phyloP scores from a whole-genome alignment of 192 early-diverging fungal species.

The Coemansia aciculifera region DNA sequence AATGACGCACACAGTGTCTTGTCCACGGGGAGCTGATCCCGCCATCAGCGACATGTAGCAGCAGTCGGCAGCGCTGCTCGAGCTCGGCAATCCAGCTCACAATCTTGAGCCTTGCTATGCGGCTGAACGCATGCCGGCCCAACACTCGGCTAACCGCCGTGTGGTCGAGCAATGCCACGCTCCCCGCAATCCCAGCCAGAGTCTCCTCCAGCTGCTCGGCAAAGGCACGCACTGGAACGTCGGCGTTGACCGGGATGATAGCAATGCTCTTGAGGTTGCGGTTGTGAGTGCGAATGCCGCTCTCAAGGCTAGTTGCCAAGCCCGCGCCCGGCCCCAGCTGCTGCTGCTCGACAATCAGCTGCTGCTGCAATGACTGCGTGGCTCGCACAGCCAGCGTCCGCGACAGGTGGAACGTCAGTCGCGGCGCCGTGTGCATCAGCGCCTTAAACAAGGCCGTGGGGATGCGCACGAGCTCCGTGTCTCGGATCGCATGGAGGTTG shows the following conservation, averaged over 20 bases:
- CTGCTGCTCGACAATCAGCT: constrained; percentile 15
- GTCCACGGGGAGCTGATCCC: constrained; percentile 91
- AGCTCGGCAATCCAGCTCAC: constrained; percentile 91
- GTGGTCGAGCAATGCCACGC: constrained; percentile 77
- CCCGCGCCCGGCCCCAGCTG: neutral
- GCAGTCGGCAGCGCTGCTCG: constrained; percentile 83
- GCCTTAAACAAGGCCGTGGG: constrained; percentile 94
- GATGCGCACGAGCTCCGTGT: constrained; percentile 93
- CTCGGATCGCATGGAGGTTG: constrained; percentile 96
- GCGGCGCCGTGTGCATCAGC: constrained; percentile 83
- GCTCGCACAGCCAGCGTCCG: constrained; percentile 82
- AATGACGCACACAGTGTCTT: constrained; percentile 89
- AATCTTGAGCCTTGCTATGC: constrained; percentile 91
- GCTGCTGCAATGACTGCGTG: constrained; percentile 54
- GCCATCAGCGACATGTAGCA: constrained; percentile 95
- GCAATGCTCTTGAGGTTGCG: constrained; percentile 93
- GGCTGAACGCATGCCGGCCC: constrained; percentile 88
- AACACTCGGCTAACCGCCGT: constrained; percentile 75
- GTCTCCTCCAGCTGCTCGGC: constrained; percentile 77
- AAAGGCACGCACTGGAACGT: constrained; percentile 87
- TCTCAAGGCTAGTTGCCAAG: constrained; percentile 8
- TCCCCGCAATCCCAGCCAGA: constrained; percentile 67
- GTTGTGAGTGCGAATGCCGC: constrained; percentile 76
- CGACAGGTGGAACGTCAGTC: constrained; percentile 88
- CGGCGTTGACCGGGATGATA: constrained; percentile 80